phyloP scores from a whole-genome alignment of 805 yeast genomes.

The Yamadazyma ubonensis region DNA sequence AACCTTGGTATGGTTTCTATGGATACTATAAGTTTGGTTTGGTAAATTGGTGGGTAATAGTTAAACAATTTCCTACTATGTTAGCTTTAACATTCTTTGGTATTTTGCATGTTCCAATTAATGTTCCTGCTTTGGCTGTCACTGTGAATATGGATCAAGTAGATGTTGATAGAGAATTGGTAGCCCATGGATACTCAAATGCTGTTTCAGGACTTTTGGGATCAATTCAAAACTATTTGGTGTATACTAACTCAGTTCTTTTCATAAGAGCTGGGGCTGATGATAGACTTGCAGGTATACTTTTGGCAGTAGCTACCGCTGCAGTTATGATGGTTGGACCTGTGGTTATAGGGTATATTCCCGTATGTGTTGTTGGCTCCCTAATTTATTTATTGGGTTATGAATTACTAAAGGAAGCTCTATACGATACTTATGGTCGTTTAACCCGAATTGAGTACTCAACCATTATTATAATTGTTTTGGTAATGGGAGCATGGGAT shows the following conservation, averaged over 20 bases:
- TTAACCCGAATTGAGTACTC: conserved; percentile 74
- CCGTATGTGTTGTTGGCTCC: conserved; percentile 94
- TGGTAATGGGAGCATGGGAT: conserved; percentile 94
- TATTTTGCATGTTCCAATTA: conserved; percentile 92
- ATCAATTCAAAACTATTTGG: conserved; percentile 90
- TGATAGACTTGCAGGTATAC: conserved; percentile 81
- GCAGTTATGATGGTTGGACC: conserved; percentile 87
- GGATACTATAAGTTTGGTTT: conserved; percentile 61
- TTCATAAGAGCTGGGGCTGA: conserved; percentile 96
- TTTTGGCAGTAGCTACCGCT: conserved; percentile 80
- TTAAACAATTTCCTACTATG: conserved; percentile 84
- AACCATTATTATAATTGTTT: conserved; percentile 82
- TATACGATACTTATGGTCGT: conserved; percentile 80
- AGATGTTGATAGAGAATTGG: conserved; percentile 88
- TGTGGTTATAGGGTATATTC: conserved; percentile 87
- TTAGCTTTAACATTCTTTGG: conserved; percentile 95
- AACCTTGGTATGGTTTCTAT: conserved; percentile 93
- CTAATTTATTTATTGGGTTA: conserved; percentile 88
- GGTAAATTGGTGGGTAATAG: conserved; percentile 74
- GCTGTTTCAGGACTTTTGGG: conserved; percentile 80
- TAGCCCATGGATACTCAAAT: conserved; percentile 93
- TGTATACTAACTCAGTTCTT: conserved; percentile 88
- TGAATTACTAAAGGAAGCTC: conserved; percentile 82
- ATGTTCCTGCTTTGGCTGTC: conserved; percentile 95
- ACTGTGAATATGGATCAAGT: conserved; percentile 81